phyloP scores from a whole-genome alignment of 2,329 filamentous ascomycete genomes.

The Sporothrix protearum region DNA sequence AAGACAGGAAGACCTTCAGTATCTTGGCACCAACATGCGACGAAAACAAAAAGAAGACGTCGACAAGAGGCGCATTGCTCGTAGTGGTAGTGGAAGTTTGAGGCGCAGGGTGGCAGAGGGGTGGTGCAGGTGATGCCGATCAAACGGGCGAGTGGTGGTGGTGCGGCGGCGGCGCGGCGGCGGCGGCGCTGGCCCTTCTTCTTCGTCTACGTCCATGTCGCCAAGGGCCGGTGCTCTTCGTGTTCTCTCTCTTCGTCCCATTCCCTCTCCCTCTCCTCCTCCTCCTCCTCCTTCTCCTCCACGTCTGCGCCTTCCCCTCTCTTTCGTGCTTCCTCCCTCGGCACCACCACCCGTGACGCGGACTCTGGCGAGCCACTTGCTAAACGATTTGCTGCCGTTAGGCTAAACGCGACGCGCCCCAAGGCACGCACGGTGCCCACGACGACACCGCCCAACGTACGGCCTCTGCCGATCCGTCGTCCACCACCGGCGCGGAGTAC shows the following conservation, averaged over 20 bases:
- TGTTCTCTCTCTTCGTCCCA: not conserved
- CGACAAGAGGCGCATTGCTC: conserved; percentile 13
- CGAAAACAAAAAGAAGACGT: not conserved
- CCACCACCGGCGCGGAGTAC: not conserved
- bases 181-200: not conserved
- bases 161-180: too few relatives aligned
- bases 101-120: not conserved
- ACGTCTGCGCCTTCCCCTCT: conserved; percentile 27
- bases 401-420: conserved; percentile 46
- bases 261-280: conserved; percentile 3
- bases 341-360: conserved; percentile 31
- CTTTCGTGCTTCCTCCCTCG: conserved; percentile 29
- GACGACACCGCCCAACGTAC: not conserved
- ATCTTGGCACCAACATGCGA: not conserved
- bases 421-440: not conserved
- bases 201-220: not conserved
- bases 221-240: conserved; percentile 3
- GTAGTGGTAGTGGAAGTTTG: conserved; percentile 1
- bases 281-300: not conserved
- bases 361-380: conserved; percentile 54
- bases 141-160: not conserved
- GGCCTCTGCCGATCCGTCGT: not conserved
- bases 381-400: conserved; percentile 65
- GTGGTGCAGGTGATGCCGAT: not conserved
- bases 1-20: conserved; percentile 21